Evolutionary conservation across 176 grass and related monocot genomes (phyloP).

Genomic region (Eleusine coracana): DNA sequence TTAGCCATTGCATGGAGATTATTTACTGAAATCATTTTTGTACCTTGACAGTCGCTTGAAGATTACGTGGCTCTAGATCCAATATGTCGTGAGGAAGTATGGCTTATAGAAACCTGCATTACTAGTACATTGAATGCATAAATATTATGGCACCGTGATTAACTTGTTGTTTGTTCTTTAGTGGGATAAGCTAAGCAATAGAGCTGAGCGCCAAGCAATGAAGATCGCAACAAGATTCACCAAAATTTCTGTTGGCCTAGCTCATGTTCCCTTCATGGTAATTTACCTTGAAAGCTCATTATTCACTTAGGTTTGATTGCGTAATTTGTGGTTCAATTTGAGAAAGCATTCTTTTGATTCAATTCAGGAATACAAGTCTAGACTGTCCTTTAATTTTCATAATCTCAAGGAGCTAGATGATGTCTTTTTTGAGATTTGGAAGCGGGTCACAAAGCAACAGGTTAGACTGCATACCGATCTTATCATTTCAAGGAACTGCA

Average conservation of each 20-base stretch:
- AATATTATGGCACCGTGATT: neutral
- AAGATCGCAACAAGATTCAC: neutral
- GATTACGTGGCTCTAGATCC: neutral
- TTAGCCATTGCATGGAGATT: neutral
- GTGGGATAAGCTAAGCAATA: neutral
- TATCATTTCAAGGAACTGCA: neutral
- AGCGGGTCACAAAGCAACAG: slow-evolving; percentile 20
- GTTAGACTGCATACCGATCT: neutral
- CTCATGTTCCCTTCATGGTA: neutral
- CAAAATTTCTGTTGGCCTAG: slow-evolving; percentile 6
- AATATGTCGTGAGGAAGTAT: neutral
- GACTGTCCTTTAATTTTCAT: neutral
- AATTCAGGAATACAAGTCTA: slow-evolving; percentile 9
- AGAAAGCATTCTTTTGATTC: neutral
- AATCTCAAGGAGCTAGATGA: neutral
- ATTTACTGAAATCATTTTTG: neutral
- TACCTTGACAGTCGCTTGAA: slow-evolving; percentile 20
- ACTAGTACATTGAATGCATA: neutral
- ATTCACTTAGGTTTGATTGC: neutral
- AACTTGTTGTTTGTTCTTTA: neutral
- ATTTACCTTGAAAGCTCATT: neutral
- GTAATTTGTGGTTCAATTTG: no score
- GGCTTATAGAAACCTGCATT: neutral
- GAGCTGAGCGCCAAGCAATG: neutral
- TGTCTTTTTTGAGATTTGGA: slow-evolving; percentile 36